These are phyloP conservation scores for Emmonsiellopsis sp. DNA, from an alignment of 2,329 filamentous ascomycete genomes.

Conservation along the genomic window DNA sequence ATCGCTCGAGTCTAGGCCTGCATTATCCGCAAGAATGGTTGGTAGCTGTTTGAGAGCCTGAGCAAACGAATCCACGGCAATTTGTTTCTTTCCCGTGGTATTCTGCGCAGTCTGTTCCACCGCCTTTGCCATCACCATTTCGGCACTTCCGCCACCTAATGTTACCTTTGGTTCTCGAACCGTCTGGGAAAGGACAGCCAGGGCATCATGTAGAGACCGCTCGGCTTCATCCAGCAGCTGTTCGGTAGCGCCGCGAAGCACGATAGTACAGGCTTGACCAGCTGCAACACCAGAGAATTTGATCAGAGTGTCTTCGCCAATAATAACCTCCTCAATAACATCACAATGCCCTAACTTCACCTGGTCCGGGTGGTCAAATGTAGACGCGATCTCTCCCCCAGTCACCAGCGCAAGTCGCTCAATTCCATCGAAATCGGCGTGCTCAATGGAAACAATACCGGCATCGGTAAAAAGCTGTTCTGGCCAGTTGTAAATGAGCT, in stretches of 20 bases:
- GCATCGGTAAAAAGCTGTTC: constrained; percentile 97
- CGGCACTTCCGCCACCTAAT: constrained; percentile 87
- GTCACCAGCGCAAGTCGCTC: constrained; percentile 91
- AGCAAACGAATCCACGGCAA: constrained; percentile 85
- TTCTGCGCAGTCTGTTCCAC: constrained; percentile 90
- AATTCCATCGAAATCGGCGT: constrained; percentile 97
- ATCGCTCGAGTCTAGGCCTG: constrained; percentile 89
- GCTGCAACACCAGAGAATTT: constrained; percentile 94
- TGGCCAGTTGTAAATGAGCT: constrained; percentile 99
- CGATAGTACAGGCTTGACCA: constrained; percentile 90
- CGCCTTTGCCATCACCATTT: constrained; percentile 99
- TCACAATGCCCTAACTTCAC: constrained; percentile 95
- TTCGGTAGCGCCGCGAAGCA: constrained; percentile 89
- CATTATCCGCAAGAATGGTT: constrained; percentile 95
- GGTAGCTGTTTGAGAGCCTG: constrained; percentile 84
- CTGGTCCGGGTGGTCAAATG: constrained; percentile 94
- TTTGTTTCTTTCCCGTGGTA: constrained; percentile 90
- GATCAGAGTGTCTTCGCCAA: constrained; percentile 94
- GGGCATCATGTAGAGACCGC: constrained; percentile 86
- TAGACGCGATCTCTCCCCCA: constrained; percentile 92
- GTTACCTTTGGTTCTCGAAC: constrained; percentile 91
- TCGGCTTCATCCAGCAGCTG: constrained; percentile 96
- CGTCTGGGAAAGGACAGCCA: constrained; percentile 93
- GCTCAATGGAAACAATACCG: constrained; percentile 96
- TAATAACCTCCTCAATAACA: constrained; percentile 93